phyloP scores from a whole-genome alignment of 305 asterid genomes.

The Rubia tinctorum region DNA sequence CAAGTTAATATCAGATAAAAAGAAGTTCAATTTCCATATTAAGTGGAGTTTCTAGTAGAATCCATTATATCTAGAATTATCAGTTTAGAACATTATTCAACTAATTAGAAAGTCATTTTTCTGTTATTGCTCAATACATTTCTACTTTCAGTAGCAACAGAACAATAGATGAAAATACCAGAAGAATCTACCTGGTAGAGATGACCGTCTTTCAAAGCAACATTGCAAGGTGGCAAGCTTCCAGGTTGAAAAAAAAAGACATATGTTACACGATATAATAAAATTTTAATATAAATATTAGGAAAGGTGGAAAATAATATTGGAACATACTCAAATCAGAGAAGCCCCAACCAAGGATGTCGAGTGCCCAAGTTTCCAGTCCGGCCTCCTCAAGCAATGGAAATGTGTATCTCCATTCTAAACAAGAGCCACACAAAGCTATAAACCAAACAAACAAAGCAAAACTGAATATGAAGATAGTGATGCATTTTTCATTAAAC shows the following conservation, averaged over 20 bases:
- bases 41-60: not conserved
- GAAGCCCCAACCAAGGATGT: conserved; percentile 96
- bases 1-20: not conserved
- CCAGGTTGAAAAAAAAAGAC: conserved; percentile 33
- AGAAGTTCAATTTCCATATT: not conserved
- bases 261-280: not conserved
- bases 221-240: conserved; percentile 65
- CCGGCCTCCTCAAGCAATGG: conserved; percentile 93
- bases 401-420: conserved; percentile 87
- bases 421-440: conserved; percentile 75
- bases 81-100: not conserved
- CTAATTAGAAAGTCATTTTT: not conserved
- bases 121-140: not conserved
- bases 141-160: not conserved
- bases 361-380: conserved; percentile 82
- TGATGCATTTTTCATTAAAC: conserved; percentile 17
- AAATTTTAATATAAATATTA: not conserved
- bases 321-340: conserved; percentile 62
- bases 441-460: conserved; percentile 35
- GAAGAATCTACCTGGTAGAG: conserved; percentile 64
- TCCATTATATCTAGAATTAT: not conserved
- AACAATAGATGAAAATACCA: not conserved
- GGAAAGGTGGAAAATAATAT: not conserved
- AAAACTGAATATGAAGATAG: conserved; percentile 19
- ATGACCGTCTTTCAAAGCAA: conserved; percentile 80